Base-by-base conservation (phyloP, 306 rosid genomes). In the Glycyrrhiza uralensis region DNA sequence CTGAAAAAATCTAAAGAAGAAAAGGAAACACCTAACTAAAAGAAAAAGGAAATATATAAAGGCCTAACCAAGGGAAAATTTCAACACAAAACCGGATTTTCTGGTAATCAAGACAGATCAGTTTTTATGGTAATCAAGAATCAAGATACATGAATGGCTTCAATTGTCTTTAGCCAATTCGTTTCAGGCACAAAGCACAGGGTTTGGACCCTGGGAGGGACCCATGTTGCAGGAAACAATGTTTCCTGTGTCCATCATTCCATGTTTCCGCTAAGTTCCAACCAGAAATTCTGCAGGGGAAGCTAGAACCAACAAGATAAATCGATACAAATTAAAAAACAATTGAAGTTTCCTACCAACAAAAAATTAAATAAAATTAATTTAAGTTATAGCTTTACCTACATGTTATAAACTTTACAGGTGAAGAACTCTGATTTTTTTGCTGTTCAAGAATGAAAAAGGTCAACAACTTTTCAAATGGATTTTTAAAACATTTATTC, bases 251-350 rank as follows among this genome's bases (percentile, higher is more conserved):
- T 71, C 61, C 61, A 32, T 47, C 47, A 49, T 52, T 67, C 73
- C 47, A 18, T 67, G 61, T 49, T 67, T 49, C 4, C 73, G 60
- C 47, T 68, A n/a, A n/a, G n/a, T n/a, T n/a, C n/a, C n/a, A n/a
- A n/a, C 49, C 23, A 4, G n/a, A 7, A 45, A 15, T 66, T 28
- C 12, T 45, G 57, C 56, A 26, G 50, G 5, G 29, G 28, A 46
- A 44, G 57, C 71, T 6, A 66, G 42, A 18, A 45, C 57, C 44
- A 29, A 30, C 6, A 32, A 45, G 46, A 47, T 19, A 66, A 29
- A 45, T 9, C 71, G 45, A 45, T 11, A 18, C 59, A 47, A 30
- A 46, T 45, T 66, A 18, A 49, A 47, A 67, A 19, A 30, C 33
- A 32, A 49, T 32, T 67, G 1, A 67, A 67, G 61, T 49, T 67